Conservation (phyloP, 192 early-diverging fungal species). For the Bifiguratus adelaidae region DNA sequence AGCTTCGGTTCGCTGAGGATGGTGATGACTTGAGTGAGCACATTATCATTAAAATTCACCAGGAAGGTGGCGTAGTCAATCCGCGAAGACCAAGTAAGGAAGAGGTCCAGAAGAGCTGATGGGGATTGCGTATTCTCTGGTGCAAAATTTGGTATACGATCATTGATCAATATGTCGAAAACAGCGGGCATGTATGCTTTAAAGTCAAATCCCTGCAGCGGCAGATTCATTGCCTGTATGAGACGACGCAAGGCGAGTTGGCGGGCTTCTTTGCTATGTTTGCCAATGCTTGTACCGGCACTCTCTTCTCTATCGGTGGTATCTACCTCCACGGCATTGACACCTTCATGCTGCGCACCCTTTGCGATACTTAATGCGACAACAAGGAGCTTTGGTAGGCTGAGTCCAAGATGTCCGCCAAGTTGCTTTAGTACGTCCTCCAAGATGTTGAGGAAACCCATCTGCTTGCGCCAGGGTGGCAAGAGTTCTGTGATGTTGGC, state of each 20-base stretch:
- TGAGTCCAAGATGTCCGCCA: slow-evolving; percentile 55
- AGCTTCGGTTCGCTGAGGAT: slow-evolving; percentile 76
- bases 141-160: slow-evolving; percentile 57
- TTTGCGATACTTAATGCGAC: slow-evolving; percentile 67
- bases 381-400: slow-evolving; percentile 59
- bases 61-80: slow-evolving; percentile 57
- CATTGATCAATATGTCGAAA: slow-evolving; percentile 56
- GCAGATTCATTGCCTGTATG: slow-evolving; percentile 66
- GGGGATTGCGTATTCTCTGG: slow-evolving; percentile 85
- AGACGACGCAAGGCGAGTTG: slow-evolving; percentile 65
- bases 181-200: slow-evolving; percentile 63
- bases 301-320: not conserved
- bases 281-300: not conserved
- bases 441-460: slow-evolving; percentile 71
- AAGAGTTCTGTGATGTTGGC: slow-evolving; percentile 15
- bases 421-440: slow-evolving; percentile 82
- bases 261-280: slow-evolving; percentile 47
- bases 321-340: slow-evolving; percentile 4
- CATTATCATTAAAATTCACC: slow-evolving; percentile 40
- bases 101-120: slow-evolving; percentile 65
- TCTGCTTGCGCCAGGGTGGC: slow-evolving; percentile 45
- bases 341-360: slow-evolving; percentile 46
- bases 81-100: slow-evolving; percentile 67
- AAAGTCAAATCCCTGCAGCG: slow-evolving; percentile 67
- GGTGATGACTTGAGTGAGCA: slow-evolving; percentile 60